Conservation (phyloP, 2,329 filamentous ascomycete genomes). For the Byssoonygena ceratinophila region DNA sequence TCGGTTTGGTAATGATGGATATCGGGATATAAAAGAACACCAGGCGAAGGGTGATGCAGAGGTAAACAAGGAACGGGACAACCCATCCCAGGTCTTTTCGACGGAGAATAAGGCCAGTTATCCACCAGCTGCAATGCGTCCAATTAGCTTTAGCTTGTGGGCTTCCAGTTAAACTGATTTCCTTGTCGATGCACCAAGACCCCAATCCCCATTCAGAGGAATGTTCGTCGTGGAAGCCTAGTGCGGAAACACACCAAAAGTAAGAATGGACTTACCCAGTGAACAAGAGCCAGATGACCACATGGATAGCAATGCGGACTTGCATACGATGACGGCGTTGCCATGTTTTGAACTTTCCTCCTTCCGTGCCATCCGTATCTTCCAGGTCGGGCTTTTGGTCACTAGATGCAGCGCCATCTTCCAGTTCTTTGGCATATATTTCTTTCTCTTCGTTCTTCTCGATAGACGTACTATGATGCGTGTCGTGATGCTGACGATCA, state of each 20-base stretch:
- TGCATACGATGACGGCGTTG: slow-evolving; percentile 10
- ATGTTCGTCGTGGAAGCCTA: no score
- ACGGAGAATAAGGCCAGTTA: slow-evolving; percentile 62
- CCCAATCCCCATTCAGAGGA: no score
- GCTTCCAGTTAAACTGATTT: no score
- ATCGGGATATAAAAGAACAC: slow-evolving; percentile 64
- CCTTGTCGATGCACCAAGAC: no score
- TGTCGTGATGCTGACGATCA: slow-evolving; percentile 12
- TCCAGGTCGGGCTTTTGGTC: neutral
- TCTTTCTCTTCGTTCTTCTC: slow-evolving; percentile 7
- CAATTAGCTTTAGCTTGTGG: neutral
- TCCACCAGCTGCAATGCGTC: slow-evolving; percentile 53
- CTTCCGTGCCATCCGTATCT: neutral
- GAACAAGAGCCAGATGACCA: slow-evolving; percentile 41
- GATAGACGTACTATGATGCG: slow-evolving; percentile 1
- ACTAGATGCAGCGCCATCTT: neutral
- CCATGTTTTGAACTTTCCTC: neutral
- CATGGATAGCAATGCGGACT: slow-evolving; percentile 36
- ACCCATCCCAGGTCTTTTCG: slow-evolving; percentile 67
- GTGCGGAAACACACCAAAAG: neutral
- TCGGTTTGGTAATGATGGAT: slow-evolving; percentile 53
- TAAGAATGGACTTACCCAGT: slow-evolving; percentile 39
- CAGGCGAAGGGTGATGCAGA: slow-evolving; percentile 61
- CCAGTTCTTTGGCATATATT: slow-evolving; percentile 2
- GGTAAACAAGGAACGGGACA: slow-evolving; percentile 71